Base-by-base conservation (phyloP, 345 rosid genomes). In the Boechera divaricarpa region DNA sequence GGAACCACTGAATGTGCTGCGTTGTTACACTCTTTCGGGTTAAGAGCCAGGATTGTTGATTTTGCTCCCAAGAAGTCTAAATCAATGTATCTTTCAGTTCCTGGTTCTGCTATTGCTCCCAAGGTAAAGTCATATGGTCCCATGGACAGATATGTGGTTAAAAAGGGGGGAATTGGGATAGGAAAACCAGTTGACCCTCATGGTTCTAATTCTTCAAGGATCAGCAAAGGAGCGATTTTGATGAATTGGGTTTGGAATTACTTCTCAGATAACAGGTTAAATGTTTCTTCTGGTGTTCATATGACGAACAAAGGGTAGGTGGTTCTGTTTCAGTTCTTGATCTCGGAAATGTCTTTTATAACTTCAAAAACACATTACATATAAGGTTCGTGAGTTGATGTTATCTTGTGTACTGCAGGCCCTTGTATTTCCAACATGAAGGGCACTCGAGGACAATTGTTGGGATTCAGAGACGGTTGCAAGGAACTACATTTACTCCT, bases 1-100 rank as follows among this genome's bases (percentile, higher is more conserved):
- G 94, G 96, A 62, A 81, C 97, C 33, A 87, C 94, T 59, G 94
- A 90, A 75, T 90, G 96, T 56, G 92, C 92, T 75, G 89, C 92
- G 7, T 77, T 90, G 78, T 84, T 90, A 47, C 87, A 92, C 39
- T 90, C 91, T 38, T 92, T 92, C 67, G 92, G 98, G 54, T 77
- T 90, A 32, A 84, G 80, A 60, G 96, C 96, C 2, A 89, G 86
- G 77, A 73, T 90, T 31, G 90, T 92, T 52, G 96, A 92, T 83
- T 92, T 92, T 69, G 93, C 88, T 79, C 89, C 89, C 0, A 75
- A 87, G 82, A 80, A 85, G 54, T 80, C 83, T 61, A 68, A 84
- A n/a, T 60, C 82, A 0, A 77, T 84, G 80, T 83, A 83, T 69
- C 85, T 87, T 38, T 90, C 96, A 39, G 87, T 87, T 82, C 96